These are phyloP conservation scores for Funneliformis geosporum DNA, from an alignment of 192 early-diverging fungal genomes.

Conservation along the genomic window DNA sequence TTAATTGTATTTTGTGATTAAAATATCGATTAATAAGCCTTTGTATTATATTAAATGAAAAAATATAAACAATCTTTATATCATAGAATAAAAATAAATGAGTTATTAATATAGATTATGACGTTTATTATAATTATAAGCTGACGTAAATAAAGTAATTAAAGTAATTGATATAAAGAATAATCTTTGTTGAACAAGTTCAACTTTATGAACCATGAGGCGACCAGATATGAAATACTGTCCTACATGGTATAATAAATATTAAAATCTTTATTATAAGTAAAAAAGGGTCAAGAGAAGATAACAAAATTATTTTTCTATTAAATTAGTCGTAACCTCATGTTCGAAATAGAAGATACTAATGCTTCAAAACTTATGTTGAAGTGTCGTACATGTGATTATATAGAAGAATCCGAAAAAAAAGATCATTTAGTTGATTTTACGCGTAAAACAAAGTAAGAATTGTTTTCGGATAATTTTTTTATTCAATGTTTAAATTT, in stretches of 20 bases:
- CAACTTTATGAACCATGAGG: neutral
- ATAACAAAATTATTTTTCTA: neutral
- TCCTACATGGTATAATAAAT: neutral
- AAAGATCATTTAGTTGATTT: neutral
- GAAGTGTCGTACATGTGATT: neutral
- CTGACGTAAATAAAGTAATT: too few relatives aligned
- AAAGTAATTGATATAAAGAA: too few relatives aligned
- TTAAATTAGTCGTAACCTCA: neutral
- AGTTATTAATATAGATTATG: too few relatives aligned
- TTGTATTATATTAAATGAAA: neutral
- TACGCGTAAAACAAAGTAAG: neutral
- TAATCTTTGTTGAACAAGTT: too few relatives aligned
- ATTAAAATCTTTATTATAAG: neutral
- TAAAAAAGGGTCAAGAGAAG: neutral
- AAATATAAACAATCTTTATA: too few relatives aligned
- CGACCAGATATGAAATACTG: neutral
- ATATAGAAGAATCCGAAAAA: neutral
- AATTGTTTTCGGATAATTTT: neutral
- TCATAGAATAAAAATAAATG: too few relatives aligned
- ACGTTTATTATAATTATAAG: too few relatives aligned
- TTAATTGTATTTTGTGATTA: neutral
- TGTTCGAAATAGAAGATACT: neutral
- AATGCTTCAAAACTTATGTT: neutral
- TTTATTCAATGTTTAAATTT: neutral
- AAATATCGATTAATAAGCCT: neutral